Percentiles rank a stretch among this genome's conserved stretches.
These are phyloP conservation scores for cucumber (Cucumis sativus) DNA, from an alignment of 306 rosid genomes.

Conservation along the genomic window DNA sequence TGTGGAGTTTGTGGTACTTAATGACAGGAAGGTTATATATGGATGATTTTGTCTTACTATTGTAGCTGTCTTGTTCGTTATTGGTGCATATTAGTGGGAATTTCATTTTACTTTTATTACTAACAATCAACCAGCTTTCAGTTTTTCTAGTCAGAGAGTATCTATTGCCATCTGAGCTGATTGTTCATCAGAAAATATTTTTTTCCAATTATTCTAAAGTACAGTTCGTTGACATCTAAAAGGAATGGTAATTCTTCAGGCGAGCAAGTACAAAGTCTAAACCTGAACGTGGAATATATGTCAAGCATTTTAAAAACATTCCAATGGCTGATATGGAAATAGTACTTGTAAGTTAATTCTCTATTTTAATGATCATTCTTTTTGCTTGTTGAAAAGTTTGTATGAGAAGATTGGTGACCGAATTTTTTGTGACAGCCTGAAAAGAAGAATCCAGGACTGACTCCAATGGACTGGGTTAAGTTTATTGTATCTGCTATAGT, in stretches of 20 bases:
- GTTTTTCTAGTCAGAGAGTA: background rate
- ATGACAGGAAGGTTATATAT: background rate
- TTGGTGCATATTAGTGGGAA: background rate
- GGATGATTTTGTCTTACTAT: background rate
- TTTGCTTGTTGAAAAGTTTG: background rate
- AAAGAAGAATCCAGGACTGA: conserved; percentile 93
- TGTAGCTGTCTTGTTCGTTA: background rate
- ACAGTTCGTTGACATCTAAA: conserved; percentile 23
- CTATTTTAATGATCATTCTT: background rate
- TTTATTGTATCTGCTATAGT: conserved; percentile 78
- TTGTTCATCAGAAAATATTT: background rate
- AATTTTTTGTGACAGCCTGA: conserved; percentile 61
- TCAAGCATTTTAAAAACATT: conserved; percentile 80
- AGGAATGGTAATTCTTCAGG: conserved; percentile 35
- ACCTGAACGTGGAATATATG: conserved; percentile 57
- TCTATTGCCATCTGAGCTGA: background rate
- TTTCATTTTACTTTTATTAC: background rate
- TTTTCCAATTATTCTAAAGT: background rate
- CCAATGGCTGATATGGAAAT: conserved; percentile 99
- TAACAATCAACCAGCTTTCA: background rate
- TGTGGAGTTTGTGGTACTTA: background rate
- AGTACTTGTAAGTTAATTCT: conserved; percentile 63
- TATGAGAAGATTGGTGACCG: conserved; percentile 12
- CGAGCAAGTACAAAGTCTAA: conserved; percentile 30
- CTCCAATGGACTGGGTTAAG: conserved; percentile 98